A percentile compares a stretch with the other conserved stretches of the same genome.
Evolutionary conservation across 73 alveolate genomes (phyloP).

Genomic region (Effrenium voratum): DNA sequence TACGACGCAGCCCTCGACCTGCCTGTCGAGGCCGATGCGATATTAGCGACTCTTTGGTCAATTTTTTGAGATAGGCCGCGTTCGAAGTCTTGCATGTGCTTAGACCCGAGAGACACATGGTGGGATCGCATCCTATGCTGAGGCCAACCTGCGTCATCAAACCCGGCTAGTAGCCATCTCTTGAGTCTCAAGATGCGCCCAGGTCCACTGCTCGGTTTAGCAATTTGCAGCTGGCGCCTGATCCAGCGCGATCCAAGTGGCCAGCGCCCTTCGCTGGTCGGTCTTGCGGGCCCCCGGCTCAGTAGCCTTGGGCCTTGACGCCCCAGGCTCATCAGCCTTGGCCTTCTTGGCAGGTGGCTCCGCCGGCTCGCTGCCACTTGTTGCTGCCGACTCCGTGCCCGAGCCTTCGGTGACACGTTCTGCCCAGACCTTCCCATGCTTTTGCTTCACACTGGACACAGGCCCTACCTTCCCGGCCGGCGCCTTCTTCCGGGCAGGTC

Average conservation of each 20-base stretch:
- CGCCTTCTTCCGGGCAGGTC: neutral
- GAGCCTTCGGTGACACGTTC: too few species aligned
- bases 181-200: neutral
- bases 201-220: neutral
- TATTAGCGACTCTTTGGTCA: neutral
- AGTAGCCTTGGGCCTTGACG: too few species aligned
- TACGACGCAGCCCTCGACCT: too few species aligned
- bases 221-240: neutral
- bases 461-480: neutral
- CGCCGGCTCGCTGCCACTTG: too few species aligned
- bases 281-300: too few species aligned
- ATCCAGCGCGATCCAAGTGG: neutral
- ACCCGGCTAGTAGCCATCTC: conserved; percentile 7
- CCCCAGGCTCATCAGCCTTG: too few species aligned
- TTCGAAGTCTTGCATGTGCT: neutral
- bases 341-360: too few species aligned
- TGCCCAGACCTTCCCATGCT: too few species aligned
- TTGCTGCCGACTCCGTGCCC: too few species aligned
- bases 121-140: neutral
- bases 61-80: neutral
- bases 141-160: neutral
- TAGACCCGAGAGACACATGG: neutral
- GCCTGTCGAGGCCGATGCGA: too few species aligned
- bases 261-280: neutral
- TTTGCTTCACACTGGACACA: too few species aligned